Evolutionary conservation across 257 asterid species (phyloP), one percentile per base, ranked within the genome.

Genomic region (Przewalskia tangutica): DNA sequence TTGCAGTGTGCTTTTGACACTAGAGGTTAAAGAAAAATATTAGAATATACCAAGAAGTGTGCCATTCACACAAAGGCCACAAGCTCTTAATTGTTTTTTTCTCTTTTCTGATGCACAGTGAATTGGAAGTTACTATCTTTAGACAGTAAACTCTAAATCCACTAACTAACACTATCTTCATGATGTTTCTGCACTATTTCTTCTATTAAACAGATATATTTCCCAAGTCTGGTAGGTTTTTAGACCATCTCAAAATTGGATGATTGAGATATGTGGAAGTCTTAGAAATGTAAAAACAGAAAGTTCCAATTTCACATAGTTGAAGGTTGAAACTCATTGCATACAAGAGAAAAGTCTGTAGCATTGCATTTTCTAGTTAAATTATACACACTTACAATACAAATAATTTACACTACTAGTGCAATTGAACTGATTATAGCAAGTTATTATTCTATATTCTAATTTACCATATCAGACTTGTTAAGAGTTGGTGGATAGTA

Each of bases 1-100:
- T 83, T 84, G 92, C 90, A 87, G 90, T 87, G 91, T 91, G 91
- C 81, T 51, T 81, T 82, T 86, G 92, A 88, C 85, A 83, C 80
- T 42, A 50, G 40, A 81, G 79, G 20, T 81, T 79, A 80, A 53
- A 65, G 40, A 17, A 51, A 70, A 17, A 23, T 75, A 80, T 75
- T 91, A 82, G 46, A 68, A 65, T 77, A 90, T 84, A 59, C 3
- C 18, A 67, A 81, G 82, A 68, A 90, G 92, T 86, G 95, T 90
- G 95, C 83, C 70, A 80, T 83, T 82, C 60, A 71, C 65, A 27
- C 70, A 16, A 70, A 50, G 44, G 17, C 59, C 64, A 81, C 81
- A 77, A 58, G 67, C 68, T 58, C 71, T 36, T 68, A 44, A 7
- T 50, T 46, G 48, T 12, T 62, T 18, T 75, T 48, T 20, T 75